Evolutionary conservation across 306 rosid species (phyloP).

Genomic region (Leucaena leucocephala): DNA sequence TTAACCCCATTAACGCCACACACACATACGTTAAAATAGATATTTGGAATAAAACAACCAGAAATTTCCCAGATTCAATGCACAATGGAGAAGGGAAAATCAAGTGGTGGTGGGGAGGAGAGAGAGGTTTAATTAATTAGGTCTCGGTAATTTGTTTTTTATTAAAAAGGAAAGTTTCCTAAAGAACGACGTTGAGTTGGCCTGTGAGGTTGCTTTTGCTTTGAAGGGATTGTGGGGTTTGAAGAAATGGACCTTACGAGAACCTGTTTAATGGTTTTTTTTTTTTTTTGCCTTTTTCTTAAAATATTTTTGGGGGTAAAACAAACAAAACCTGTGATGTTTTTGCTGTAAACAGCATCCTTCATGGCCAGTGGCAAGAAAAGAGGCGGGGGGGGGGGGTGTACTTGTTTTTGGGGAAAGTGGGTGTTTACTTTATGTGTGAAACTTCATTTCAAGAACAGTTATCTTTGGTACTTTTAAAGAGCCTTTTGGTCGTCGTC

Average conservation of each 20-base stretch:
- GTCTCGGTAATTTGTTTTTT: not conserved
- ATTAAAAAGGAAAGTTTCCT: slow-evolving; percentile 22
- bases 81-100: not conserved
- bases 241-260: not conserved
- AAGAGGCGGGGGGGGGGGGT: not conserved
- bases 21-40: not conserved
- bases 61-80: not conserved
- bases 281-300: no score
- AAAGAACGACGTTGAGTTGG: slow-evolving; percentile 21
- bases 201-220: not conserved
- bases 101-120: not conserved
- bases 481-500: not conserved
- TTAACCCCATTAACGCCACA: not conserved
- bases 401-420: not conserved
- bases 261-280: not conserved
- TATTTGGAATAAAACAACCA: not conserved
- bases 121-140: not conserved
- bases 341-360: not conserved
- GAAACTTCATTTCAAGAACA: not conserved
- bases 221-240: not conserved
- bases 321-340: not conserved
- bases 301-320: no score
- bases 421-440: not conserved
- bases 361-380: not conserved
- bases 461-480: not conserved